Evolutionary conservation across 1,284 basidiomycete genomes (phyloP), one percentile per base, ranked within the genome.

Genomic region (Tilletia indica): DNA sequence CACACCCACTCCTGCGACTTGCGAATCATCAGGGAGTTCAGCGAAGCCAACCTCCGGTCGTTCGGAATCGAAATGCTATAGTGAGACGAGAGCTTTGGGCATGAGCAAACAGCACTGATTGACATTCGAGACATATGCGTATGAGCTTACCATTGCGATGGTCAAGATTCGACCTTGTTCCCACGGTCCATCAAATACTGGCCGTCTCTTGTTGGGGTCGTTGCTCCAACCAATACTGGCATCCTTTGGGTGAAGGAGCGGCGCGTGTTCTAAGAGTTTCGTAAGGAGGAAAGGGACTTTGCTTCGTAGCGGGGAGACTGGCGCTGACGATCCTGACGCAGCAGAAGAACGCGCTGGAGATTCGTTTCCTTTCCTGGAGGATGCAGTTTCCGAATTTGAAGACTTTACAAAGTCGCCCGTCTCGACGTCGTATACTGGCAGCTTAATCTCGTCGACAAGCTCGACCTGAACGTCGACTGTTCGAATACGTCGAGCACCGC

Each of bases 211-310:
- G 45, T 68, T 2, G 6, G 25, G 63, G 34, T 76, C 70, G 31
- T 31, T 19, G 56, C 72, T 25, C 36, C 64, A 61, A 1, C 74
- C 73, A n/a, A 77, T 71, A 67, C 61, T 36, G 11, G 81, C 75
- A 19, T 81, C 73, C 9, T 73, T 73, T 2, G 82, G 82, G 42
- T 84, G 82, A n/a, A 82, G 68, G 9, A 84, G 76, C 8, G 82
- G 82, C 0, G 76, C 71, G 36, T 81, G 69, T 14, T 75, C 72
- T 21, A 84, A 76, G 0, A 83, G 56, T 14, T 74, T 79, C 0
- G 82, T 83, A 6, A 64, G 61, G 14, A 64, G 61, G 36, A 64
- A 64, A 3, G 61, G 61, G 36, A 64, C 36, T 34, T 64, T 64
- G 61, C 61, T 64, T 16, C 61, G 34, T 34, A 64, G 61, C 31